Conservation (phyloP, 1,284 basidiomycete species). For the Ceratobasidium sp. region DNA sequence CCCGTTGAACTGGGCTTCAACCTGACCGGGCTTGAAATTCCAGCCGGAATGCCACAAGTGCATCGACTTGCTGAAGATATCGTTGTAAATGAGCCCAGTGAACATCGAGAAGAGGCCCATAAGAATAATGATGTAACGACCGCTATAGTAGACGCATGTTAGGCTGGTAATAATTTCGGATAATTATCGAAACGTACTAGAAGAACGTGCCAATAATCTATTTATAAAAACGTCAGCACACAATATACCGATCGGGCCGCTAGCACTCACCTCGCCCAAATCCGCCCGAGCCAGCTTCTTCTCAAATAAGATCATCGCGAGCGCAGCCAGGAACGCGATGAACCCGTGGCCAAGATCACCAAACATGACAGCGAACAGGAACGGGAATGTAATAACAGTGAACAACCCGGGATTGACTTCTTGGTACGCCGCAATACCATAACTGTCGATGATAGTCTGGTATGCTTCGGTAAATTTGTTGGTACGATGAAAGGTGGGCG, state of each 20-base stretch:
- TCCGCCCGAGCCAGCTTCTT: constrained; percentile 77
- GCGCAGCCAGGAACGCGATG: constrained; percentile 79
- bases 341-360: constrained; percentile 97
- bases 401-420: constrained; percentile 98
- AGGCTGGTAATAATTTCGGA: constrained; percentile 3
- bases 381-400: constrained; percentile 94
- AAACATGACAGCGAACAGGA: constrained; percentile 99
- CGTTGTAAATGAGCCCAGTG: constrained; percentile 98
- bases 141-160: constrained; percentile 58
- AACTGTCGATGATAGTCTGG: constrained; percentile 98
- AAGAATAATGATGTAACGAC: constrained; percentile 96
- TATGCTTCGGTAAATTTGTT: constrained; percentile 98
- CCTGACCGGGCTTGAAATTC: constrained; percentile 68
- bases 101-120: constrained; percentile 97
- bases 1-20: constrained; percentile 66
- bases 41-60: constrained; percentile 91
- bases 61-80: constrained; percentile 95
- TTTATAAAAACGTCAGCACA: background rate
- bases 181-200: constrained; percentile 65
- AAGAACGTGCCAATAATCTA: constrained; percentile 92
- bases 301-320: constrained; percentile 88
- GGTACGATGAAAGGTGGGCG: constrained; percentile 94
- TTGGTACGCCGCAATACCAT: constrained; percentile 94
- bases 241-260: background rate
- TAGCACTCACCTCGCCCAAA: constrained; percentile 72